Evolutionary conservation across 192 early-diverging fungal species (phyloP).

Genomic region (Bifiguratus adelaidae): DNA sequence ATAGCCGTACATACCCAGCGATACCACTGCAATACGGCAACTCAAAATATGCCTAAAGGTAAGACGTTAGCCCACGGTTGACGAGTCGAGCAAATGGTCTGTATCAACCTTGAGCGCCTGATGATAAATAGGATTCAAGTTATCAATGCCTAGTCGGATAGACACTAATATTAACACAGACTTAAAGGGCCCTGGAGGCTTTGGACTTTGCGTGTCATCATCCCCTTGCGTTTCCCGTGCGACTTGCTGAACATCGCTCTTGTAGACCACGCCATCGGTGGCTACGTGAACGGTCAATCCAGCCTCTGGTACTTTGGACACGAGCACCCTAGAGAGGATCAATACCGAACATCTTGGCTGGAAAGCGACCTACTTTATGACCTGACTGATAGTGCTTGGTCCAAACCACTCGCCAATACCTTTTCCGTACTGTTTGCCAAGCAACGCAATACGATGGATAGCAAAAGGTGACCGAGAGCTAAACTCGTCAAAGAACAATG

Average conservation of each 20-base stretch:
- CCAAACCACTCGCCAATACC: conserved; percentile 98
- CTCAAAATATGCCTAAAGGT: conserved; percentile 57
- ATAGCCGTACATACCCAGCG: conserved; percentile 54
- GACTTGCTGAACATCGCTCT: conserved; percentile 49
- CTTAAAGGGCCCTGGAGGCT: conserved; percentile 24
- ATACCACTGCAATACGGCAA: conserved; percentile 79
- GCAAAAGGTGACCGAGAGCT: conserved; percentile 64
- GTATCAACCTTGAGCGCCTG: conserved; percentile 53
- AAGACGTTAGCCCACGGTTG: conserved; percentile 1
- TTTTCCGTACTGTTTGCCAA: conserved; percentile 77
- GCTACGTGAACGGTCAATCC: conserved; percentile 66
- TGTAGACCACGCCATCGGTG: conserved; percentile 75
- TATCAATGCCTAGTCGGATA: conserved; percentile 82
- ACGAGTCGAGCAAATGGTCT: too few relatives aligned
- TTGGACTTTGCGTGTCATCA: background rate
- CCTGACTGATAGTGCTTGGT: conserved; percentile 76
- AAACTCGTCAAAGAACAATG: conserved; percentile 81
- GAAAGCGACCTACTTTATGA: conserved; percentile 46
- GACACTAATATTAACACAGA: conserved; percentile 78
- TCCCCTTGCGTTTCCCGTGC: conserved; percentile 17
- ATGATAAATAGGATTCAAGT: conserved; percentile 82
- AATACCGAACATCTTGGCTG: background rate
- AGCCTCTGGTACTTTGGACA: conserved; percentile 38
- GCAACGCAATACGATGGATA: conserved; percentile 82
- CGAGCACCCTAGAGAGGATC: conserved; percentile 34